Conservation (phyloP, 2,329 filamentous ascomycete genomes). For the Fusarium nurragi region DNA sequence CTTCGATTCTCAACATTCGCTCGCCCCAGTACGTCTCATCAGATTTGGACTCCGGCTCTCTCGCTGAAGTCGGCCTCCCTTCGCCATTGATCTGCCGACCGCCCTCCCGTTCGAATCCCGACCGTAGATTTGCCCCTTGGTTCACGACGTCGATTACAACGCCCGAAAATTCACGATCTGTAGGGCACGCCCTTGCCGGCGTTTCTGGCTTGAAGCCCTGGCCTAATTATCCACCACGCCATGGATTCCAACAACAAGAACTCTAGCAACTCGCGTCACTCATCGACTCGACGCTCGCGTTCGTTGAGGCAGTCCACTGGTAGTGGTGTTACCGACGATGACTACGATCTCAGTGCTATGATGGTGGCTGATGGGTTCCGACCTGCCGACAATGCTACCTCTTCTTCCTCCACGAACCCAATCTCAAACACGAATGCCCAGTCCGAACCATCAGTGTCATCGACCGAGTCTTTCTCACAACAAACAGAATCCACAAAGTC, state of each 20-base stretch:
- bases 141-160: slow-evolving; percentile 27
- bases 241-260: slow-evolving; percentile 56
- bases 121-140: slow-evolving; percentile 27
- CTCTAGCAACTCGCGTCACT: slow-evolving; percentile 53
- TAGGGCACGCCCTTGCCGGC: slow-evolving; percentile 42
- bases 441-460: slow-evolving; percentile 6
- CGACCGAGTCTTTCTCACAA: slow-evolving; percentile 28
- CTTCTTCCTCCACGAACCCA: slow-evolving; percentile 5
- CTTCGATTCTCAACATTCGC: slow-evolving; percentile 5
- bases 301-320: slow-evolving; percentile 52
- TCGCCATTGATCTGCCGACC: slow-evolving; percentile 21
- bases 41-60: background rate
- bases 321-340: slow-evolving; percentile 50
- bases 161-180: slow-evolving; percentile 28
- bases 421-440: slow-evolving; percentile 40
- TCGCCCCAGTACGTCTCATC: slow-evolving; percentile 12
- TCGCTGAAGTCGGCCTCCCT: slow-evolving; percentile 18
- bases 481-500: slow-evolving; percentile 12
- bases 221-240: slow-evolving; percentile 36
- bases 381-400: slow-evolving; percentile 45
- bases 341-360: slow-evolving; percentile 61
- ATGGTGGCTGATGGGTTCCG: slow-evolving; percentile 64
- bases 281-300: slow-evolving; percentile 55
- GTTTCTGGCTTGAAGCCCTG: slow-evolving; percentile 40
- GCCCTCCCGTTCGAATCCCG: slow-evolving; percentile 8